Conservation (phyloP, 495 filamentous ascomycete species). For the Penicillium paradoxum region DNA sequence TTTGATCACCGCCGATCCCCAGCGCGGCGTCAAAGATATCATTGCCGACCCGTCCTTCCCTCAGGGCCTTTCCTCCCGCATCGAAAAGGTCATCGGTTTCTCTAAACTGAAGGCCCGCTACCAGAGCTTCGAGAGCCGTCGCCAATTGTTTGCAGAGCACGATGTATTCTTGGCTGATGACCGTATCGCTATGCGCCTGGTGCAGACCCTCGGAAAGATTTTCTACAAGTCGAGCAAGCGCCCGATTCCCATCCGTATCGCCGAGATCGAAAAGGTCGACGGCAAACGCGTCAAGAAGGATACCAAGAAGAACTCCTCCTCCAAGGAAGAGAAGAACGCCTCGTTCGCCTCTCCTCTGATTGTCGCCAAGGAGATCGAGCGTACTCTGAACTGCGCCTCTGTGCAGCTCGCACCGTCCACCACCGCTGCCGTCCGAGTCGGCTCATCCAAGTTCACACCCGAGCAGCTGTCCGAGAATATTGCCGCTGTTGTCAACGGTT, state of each 20-base stretch:
- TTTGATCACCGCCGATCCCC: constrained; percentile 79
- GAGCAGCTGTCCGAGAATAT: constrained; percentile 78
- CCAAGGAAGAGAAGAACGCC: constrained; percentile 35
- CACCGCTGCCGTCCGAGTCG: constrained; percentile 64
- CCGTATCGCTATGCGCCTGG: constrained; percentile 71
- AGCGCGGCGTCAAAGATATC: constrained; percentile 85
- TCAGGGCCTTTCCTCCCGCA: constrained; percentile 59
- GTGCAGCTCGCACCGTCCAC: constrained; percentile 67
- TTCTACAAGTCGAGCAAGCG: constrained; percentile 85
- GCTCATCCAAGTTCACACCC: constrained; percentile 63
- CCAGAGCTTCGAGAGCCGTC: constrained; percentile 76
- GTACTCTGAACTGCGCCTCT: constrained; percentile 61
- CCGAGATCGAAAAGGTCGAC: constrained; percentile 57
- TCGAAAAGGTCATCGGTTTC: constrained; percentile 77
- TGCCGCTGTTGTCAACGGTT: constrained; percentile 57
- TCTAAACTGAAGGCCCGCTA: constrained; percentile 80
- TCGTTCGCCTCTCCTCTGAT: constrained; percentile 44
- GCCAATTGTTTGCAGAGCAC: constrained; percentile 78
- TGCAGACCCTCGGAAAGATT: constrained; percentile 71
- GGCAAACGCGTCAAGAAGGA: constrained; percentile 60
- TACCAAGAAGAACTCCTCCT: constrained; percentile 27
- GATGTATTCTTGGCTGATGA: constrained; percentile 87
- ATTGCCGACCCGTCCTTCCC: constrained; percentile 73
- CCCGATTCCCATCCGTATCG: constrained; percentile 76
- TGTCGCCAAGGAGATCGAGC: constrained; percentile 67